Conservation (phyloP, 2,329 filamentous ascomycete species). For the Teratosphaeria gauchensis region DNA sequence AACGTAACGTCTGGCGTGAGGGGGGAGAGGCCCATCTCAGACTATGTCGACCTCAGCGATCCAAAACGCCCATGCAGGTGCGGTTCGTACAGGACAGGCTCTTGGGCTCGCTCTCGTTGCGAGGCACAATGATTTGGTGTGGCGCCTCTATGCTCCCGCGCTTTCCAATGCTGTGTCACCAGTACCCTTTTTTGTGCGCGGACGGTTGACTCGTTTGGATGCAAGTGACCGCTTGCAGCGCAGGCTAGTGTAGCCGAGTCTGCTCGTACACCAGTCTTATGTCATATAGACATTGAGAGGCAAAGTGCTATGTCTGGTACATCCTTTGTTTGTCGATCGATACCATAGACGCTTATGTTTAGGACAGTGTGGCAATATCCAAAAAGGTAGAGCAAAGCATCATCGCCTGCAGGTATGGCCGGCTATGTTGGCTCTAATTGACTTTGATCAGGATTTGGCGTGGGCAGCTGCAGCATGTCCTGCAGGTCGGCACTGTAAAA, state of each 20-base stretch:
- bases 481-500: constrained; percentile 10
- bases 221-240: constrained; percentile 2
- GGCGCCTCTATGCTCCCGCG: not conserved
- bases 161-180: not conserved
- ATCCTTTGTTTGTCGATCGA: no score
- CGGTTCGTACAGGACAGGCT: not conserved
- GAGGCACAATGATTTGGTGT: not conserved
- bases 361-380: not conserved
- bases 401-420: not conserved
- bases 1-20: not conserved
- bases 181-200: not conserved
- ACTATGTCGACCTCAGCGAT: not conserved
- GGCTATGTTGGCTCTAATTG: not conserved
- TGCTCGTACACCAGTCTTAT: not conserved
- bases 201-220: not conserved
- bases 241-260: constrained; percentile 6
- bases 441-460: not conserved
- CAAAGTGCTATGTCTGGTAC: no score
- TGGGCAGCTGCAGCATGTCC: constrained; percentile 3
- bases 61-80: not conserved
- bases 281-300: not conserved
- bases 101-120: not conserved
- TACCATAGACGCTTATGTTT: no score
- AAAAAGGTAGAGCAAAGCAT: not conserved
- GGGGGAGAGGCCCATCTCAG: not conserved